Evolutionary conservation across 305 asterid genomes (phyloP), one percentile per base, ranked within the genome.

Genomic region (Monarda citriodora): DNA sequence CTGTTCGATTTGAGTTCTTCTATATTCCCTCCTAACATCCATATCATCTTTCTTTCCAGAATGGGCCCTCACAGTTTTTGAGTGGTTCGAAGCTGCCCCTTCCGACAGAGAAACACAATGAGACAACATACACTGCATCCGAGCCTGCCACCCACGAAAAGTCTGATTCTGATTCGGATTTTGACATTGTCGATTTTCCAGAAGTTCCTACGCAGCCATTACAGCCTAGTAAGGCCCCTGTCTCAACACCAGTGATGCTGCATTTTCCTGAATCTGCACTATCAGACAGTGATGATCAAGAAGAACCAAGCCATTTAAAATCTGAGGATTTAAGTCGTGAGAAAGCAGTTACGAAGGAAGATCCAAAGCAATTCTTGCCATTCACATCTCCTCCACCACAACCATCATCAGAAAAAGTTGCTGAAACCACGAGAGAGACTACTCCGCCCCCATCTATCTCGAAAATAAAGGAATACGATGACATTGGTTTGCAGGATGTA

Each of bases 181-280:
- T 74, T 53, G 98, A 84, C 63, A 66, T 79, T 7, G 65, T 87
- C 32, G 94, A 86, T 74, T 79, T 91, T 65, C 95, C 96, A 3
- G 96, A 88, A 63, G 94, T 95, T 58, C 96, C 96, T 25, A 80
- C 63, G 56, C 91, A 74, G 68, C 83, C 91, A 37, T 61, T 85
- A 57, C 88, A 78, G 63, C 57, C 85, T 12, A 79, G 69, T 64
- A 73, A 73, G 44, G 82, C 77, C 66, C 23, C 58, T 6, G 77
- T 55, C 61, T 71, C 93, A 21, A 72, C 81, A 42, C 97, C 97
- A 13, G 91, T 84, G 78, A 88, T 91, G 97, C 84, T 91, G 53
- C 97, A 91, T 60, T 94, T 91, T 65, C 99, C 98, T 12, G 82
- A 82, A 41, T 77, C 93, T 63, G 98, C 95, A 26, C 68, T 88